Evolutionary conservation across 2,329 filamentous ascomycete genomes (phyloP).

Genomic region (Byssothecium circinans): DNA sequence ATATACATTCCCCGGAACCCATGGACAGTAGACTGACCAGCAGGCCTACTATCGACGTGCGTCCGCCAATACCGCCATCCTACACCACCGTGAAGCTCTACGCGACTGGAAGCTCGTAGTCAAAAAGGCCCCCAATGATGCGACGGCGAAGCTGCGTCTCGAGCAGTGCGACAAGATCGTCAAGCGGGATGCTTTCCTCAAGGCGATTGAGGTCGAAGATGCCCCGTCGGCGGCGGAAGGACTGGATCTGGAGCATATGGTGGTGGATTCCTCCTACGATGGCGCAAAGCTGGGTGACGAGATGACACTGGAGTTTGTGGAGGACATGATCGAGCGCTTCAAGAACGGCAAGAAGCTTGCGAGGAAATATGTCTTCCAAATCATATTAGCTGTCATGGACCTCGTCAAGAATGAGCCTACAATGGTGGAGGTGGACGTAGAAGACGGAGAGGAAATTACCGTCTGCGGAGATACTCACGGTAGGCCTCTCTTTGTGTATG

Average conservation of each 20-base stretch:
- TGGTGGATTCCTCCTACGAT: slow-evolving; percentile 81
- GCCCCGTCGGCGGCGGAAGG: slow-evolving; percentile 79
- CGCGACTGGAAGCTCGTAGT: slow-evolving; percentile 91
- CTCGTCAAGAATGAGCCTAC: slow-evolving; percentile 90
- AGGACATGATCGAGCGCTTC: slow-evolving; percentile 16
- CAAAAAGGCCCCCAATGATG: slow-evolving; percentile 82
- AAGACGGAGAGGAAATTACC: slow-evolving; percentile 76
- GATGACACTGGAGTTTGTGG: slow-evolving; percentile 87
- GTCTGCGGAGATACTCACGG: slow-evolving; percentile 88
- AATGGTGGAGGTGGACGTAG: slow-evolving; percentile 91
- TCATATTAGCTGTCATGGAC: slow-evolving; percentile 85
- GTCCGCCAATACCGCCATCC: slow-evolving; percentile 85
- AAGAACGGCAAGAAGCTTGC: slow-evolving; percentile 94
- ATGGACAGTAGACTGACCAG: background rate
- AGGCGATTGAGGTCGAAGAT: slow-evolving; percentile 79
- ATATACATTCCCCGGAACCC: slow-evolving; percentile 3
- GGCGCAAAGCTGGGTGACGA: slow-evolving; percentile 73
- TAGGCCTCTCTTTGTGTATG: background rate
- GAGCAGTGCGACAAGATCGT: slow-evolving; percentile 95
- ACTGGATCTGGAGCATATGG: slow-evolving; percentile 70
- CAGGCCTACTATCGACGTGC: slow-evolving; percentile 94
- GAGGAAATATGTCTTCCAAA: slow-evolving; percentile 97
- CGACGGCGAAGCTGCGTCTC: slow-evolving; percentile 86
- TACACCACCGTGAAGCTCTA: slow-evolving; percentile 83
- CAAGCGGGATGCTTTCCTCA: slow-evolving; percentile 87